Conservation (phyloP, 2,329 filamentous ascomycete species). For the Cladosporium cucumerinum region DNA sequence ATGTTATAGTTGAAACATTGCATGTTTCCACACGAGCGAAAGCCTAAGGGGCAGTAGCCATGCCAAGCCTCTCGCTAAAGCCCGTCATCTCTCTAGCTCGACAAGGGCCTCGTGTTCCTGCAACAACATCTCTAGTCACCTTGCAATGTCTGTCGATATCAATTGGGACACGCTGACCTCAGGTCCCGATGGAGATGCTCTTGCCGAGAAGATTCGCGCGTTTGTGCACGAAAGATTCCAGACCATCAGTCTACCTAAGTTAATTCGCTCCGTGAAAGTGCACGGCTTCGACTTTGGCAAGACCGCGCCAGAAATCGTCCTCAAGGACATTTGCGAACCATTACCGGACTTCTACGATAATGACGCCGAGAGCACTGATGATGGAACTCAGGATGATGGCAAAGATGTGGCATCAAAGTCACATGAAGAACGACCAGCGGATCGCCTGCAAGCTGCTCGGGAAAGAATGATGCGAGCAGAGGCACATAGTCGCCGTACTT, state of each 20-base stretch:
- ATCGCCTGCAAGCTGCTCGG: slow-evolving; percentile 20
- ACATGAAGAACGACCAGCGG: slow-evolving; percentile 15
- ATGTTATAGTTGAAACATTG: neutral
- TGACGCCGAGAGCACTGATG: slow-evolving; percentile 52
- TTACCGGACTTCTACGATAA: slow-evolving; percentile 95
- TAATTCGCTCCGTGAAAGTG: slow-evolving; percentile 94
- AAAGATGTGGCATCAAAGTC: neutral
- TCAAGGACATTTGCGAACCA: slow-evolving; percentile 96
- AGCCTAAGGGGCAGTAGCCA: neutral
- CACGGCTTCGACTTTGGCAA: slow-evolving; percentile 91
- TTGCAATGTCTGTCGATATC: slow-evolving; percentile 88
- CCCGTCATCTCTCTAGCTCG: slow-evolving; percentile 1
- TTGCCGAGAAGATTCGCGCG: slow-evolving; percentile 81
- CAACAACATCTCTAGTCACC: slow-evolving; percentile 6
- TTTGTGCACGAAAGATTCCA: slow-evolving; percentile 98
- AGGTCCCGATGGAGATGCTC: slow-evolving; percentile 78
- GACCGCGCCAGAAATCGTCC: slow-evolving; percentile 77
- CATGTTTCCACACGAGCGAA: neutral
- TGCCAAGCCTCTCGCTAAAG: slow-evolving; percentile 1
- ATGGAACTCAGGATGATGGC: neutral
- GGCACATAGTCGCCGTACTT: slow-evolving; percentile 8
- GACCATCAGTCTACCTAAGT: slow-evolving; percentile 81
- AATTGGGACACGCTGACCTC: slow-evolving; percentile 92
- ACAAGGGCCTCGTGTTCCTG: neutral
- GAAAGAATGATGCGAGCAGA: slow-evolving; percentile 17